Percentiles rank a stretch among this genome's conserved stretches.
phyloP scores from a whole-genome alignment of 2,329 filamentous ascomycete genomes.

The Fusarium longipes region DNA sequence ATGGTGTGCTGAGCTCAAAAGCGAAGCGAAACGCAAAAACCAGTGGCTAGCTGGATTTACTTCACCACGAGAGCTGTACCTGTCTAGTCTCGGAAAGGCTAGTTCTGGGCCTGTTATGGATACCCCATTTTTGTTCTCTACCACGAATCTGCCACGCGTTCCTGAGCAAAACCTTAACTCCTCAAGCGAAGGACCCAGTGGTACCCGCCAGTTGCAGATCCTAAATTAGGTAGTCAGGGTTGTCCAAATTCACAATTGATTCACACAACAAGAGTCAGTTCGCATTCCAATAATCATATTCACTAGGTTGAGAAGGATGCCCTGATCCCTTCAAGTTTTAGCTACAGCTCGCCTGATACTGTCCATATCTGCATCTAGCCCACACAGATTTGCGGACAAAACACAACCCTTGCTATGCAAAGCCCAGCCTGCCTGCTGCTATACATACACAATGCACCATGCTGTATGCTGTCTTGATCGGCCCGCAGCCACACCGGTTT shows the following conservation, averaged over 20 bases:
- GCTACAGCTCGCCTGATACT: constrained; percentile 33
- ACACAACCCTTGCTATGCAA: constrained; percentile 20
- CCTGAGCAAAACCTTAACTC: constrained; percentile 22
- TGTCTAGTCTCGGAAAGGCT: constrained; percentile 11
- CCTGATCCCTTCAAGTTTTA: constrained; percentile 31
- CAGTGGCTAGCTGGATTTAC: neutral
- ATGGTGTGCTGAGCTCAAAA: neutral
- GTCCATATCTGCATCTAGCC: constrained; percentile 34
- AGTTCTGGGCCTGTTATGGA: constrained; percentile 27
- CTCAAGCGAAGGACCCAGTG: constrained; percentile 1
- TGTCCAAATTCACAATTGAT: constrained; percentile 1
- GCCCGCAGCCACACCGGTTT: constrained; percentile 10
- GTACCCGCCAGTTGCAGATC: constrained; percentile 13
- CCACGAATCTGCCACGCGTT: constrained; percentile 29
- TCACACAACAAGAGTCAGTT: constrained; percentile 2
- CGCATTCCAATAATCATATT: constrained; percentile 47
- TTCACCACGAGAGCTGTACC: neutral
- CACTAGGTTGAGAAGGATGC: constrained; percentile 35
- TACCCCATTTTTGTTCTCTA: constrained; percentile 21
- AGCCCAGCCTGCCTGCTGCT: constrained; percentile 18
- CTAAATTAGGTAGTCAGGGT: too few relatives aligned
- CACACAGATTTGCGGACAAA: constrained; percentile 24
- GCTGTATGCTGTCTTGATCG: constrained; percentile 1
- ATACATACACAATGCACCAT: constrained; percentile 20
- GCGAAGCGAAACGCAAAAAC: neutral